phyloP scores from a whole-genome alignment of 1,284 basidiomycete genomes.

The Hemileccinum hortonii region DNA sequence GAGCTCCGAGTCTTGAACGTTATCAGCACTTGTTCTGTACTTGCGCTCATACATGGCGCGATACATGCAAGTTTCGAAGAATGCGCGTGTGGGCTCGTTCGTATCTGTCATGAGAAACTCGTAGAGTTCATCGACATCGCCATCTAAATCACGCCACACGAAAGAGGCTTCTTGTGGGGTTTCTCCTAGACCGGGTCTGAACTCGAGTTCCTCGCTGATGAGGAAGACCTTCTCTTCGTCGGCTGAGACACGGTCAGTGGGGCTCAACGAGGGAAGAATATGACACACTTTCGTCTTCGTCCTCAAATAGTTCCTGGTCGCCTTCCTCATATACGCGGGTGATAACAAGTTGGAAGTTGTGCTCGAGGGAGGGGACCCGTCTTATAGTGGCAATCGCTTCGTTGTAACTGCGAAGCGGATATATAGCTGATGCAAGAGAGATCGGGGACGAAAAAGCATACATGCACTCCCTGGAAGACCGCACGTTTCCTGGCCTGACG shows the following conservation, averaged over 20 bases:
- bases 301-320: constrained; percentile 90
- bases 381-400: constrained; percentile 95
- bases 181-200: constrained; percentile 69
- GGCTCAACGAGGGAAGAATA: neutral
- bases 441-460: constrained; percentile 43
- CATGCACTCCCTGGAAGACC: constrained; percentile 97
- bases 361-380: constrained; percentile 77
- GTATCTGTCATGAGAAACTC: constrained; percentile 76
- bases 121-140: constrained; percentile 77
- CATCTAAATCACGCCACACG: constrained; percentile 87
- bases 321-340: constrained; percentile 95
- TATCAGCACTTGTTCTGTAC: constrained; percentile 71
- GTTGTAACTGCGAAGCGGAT: constrained; percentile 67
- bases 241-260: constrained; percentile 45
- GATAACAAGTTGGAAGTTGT: constrained; percentile 95
- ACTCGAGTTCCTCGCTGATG: constrained; percentile 85
- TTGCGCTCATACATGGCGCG: constrained; percentile 95
- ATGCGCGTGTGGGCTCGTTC: constrained; percentile 79
- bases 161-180: constrained; percentile 83
- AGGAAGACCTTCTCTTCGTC: constrained; percentile 92
- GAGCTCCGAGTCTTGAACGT: constrained; percentile 64
- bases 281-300: constrained; percentile 89
- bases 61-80: constrained; percentile 92
- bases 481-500: constrained; percentile 86
- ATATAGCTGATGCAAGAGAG: constrained; percentile 5